Base-by-base conservation (phyloP, 225 moss, liverwort and hornwort genomes). In the Physcomitrium patens region DNA sequence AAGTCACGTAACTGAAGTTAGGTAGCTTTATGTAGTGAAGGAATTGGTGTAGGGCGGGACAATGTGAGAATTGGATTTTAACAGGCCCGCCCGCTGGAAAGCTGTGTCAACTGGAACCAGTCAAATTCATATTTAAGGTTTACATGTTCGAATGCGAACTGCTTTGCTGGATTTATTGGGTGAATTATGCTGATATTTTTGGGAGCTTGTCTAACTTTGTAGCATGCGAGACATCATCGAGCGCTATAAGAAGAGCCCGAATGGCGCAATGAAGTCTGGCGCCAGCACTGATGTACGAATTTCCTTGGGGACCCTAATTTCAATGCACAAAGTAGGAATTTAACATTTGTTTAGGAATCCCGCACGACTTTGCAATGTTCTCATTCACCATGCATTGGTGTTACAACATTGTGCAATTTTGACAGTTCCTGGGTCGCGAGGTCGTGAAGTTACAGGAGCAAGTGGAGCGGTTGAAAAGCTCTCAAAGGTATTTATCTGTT, bases 201-300 rank as follows among this genome's bases (percentile, higher is more conserved):
- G 26, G 59, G 66, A 49, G 8, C 43, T 54, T 31, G 62, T 43
- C 43, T 23, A 17, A 9, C 42, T 79, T 65, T 70, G 81, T 46
- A 87, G 87, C 75, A 87, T 87, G 77, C 85, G 75, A 69, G 85
- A 82, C 43, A 87, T 87, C 57, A 77, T 87, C 62, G 85, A 85
- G 68, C 84, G 87, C 23, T 87, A 85, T 46, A 85, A 77, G 82
- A 82, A 79, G 69, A 68, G 87, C 42, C 72, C 85, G 10, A 82
- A 82, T 15, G 82, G 82, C 5, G 4, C 31, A 76, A 75, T 61
- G 82, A 82, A 80, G 72, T 52, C 51, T 41, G 69, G 65, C 56
- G 22, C 63, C 77, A 76, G 69, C 68, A 53, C 74, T 10, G 85
- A 78, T 69, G 87, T 87, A 85, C 63, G 77, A 57, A 51, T 10